Percentiles rank a stretch among this genome's conserved stretches.
Conservation (phyloP, 495 filamentous ascomycete species). For the Filosporella fistucella region DNA sequence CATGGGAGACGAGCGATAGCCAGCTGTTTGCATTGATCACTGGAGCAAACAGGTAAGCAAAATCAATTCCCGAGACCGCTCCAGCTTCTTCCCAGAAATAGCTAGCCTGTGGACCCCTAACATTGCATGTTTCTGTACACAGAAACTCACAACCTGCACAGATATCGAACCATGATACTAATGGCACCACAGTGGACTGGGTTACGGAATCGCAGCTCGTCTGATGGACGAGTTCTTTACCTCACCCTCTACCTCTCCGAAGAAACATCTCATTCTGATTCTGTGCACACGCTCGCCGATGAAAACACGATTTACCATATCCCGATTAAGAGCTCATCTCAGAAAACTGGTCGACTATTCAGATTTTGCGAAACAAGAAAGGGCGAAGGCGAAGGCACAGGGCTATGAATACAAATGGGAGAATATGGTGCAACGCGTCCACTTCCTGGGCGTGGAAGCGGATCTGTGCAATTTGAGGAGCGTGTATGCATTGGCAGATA, state of each 20-base stretch:
- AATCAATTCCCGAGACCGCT: background rate
- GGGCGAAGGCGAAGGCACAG: conserved; percentile 30
- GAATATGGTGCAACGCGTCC: conserved; percentile 41
- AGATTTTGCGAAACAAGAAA: conserved; percentile 12
- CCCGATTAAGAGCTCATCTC: conserved; percentile 48
- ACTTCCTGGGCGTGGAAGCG: conserved; percentile 50
- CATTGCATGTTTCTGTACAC: background rate
- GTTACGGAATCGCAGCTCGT: conserved; percentile 79
- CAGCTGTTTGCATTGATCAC: conserved; percentile 59
- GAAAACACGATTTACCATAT: conserved; percentile 58
- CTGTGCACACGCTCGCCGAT: conserved; percentile 56
- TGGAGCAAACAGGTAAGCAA: conserved; percentile 64
- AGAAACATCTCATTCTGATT: conserved; percentile 60
- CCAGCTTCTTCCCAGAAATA: no score
- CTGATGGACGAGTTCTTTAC: conserved; percentile 87
- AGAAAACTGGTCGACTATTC: conserved; percentile 26
- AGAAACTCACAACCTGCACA: conserved; percentile 1
- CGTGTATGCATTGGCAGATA: conserved; percentile 40
- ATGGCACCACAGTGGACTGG: conserved; percentile 66
- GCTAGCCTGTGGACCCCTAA: conserved; percentile 11
- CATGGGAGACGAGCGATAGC: conserved; percentile 43
- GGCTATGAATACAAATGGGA: conserved; percentile 39
- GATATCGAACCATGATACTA: conserved; percentile 15
- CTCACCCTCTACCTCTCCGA: conserved; percentile 54
- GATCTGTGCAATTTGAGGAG: conserved; percentile 50